Evolutionary conservation across 495 filamentous ascomycete genomes (phyloP).

Genomic region (Xanthoparmelia taractica): DNA sequence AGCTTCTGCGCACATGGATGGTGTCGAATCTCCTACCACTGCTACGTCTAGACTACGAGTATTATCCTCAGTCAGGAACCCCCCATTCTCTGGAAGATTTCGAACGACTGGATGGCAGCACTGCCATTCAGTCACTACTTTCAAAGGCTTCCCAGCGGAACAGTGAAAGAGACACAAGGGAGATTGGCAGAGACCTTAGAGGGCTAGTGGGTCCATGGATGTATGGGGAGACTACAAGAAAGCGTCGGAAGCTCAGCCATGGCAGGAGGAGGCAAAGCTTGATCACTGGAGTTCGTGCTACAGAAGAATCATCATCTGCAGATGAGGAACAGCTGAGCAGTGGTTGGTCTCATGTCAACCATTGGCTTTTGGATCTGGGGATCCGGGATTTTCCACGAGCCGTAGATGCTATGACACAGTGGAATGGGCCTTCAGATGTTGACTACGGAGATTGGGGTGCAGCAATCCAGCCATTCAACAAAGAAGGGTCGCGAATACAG

Average conservation of each 20-base stretch:
- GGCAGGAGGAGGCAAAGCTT: constrained; percentile 13
- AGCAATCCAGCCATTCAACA: constrained; percentile 38
- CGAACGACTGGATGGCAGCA: constrained; percentile 52
- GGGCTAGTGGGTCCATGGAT: constrained; percentile 79
- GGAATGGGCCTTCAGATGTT: constrained; percentile 74
- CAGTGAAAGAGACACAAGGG: constrained; percentile 34
- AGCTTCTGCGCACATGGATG: constrained; percentile 63
- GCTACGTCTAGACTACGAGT: constrained; percentile 75
- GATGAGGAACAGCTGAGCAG: constrained; percentile 21
- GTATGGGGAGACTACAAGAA: constrained; percentile 58
- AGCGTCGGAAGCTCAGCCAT: constrained; percentile 44
- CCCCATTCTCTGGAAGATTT: constrained; percentile 51
- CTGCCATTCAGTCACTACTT: constrained; percentile 60
- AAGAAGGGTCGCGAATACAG: constrained; percentile 47
- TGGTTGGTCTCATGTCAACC: constrained; percentile 73
- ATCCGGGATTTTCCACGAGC: constrained; percentile 41
- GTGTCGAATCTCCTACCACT: constrained; percentile 73
- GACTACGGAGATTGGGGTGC: constrained; percentile 66
- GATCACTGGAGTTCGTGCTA: constrained; percentile 3
- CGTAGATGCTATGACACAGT: constrained; percentile 58
- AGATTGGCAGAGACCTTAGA: constrained; percentile 62
- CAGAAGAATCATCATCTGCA: constrained; percentile 20
- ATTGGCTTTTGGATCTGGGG: constrained; percentile 68
- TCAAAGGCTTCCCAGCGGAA: constrained; percentile 46
- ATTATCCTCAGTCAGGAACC: constrained; percentile 55